Evolutionary conservation across 2,329 filamentous ascomycete genomes (phyloP), one percentile per base, ranked within the genome.

Genomic region (Ilyonectria mors-panacis): DNA sequence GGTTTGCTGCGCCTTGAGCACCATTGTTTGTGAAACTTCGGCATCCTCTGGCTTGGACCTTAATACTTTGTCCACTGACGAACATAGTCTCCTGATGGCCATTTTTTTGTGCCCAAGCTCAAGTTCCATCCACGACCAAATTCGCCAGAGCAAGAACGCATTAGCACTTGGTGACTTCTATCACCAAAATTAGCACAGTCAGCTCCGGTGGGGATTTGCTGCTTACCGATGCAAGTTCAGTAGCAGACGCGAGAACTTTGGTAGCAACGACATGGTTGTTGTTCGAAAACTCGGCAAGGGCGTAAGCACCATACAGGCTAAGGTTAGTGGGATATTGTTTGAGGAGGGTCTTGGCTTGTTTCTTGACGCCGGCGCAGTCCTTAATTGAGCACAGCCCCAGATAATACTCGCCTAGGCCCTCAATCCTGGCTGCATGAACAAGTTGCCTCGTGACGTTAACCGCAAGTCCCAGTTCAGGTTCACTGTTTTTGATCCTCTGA

Each of bases 231-330:
- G 75, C 60, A 12, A 81, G 73, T 33, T 74, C 65, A 3, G 94
- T 82, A 2, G 93, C 91, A 1, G 92, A 91, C 1, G 85, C 78
- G 73, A 95, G 87, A 0, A 96, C 90, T 58, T 88, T 89, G 23
- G 85, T 81, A 5, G 92, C 91, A 53, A 89, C 82, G 1, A 88
- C 84, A 1, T 77, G 71, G 26, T 92, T 91, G 0, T 85, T 88
- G 33, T 86, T 86, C 1, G 84, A 82, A 70, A 81, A 85, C 78
- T 97, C 93, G 4, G 94, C 88, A 15, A 94, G 81, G 0, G 92
- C 93, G 75, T 95, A 97, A 0, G 91, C 89, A 71, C 94, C 92
- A 80, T 97, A 98, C 0, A 98, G 83, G 15, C 85, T 83, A 3
- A 93, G 78, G 72, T 89, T 92, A 1, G 88, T 84, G 0, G 90